Evolutionary conservation across 106 monocot genomes (phyloP), one percentile per base, ranked within the genome.

Genomic region (Apostasia shenzhenica): DNA sequence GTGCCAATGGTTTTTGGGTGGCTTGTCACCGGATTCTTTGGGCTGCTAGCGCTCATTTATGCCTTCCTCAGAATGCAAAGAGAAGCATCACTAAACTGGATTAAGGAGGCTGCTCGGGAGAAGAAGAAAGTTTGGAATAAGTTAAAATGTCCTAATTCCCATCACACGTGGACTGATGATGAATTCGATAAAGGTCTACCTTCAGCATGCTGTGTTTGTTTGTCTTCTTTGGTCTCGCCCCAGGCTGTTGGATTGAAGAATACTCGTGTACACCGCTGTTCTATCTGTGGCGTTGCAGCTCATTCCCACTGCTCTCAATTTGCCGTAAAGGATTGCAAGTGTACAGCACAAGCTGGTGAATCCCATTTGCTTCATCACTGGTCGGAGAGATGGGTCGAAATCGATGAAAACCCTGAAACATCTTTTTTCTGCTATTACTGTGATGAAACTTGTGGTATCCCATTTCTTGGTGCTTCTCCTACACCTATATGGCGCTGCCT

Each of bases 361-460:
- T 38, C 76, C 10, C 67, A 80, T 1, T 73, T 94, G 72, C 78
- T 94, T 45, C 94, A 94, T 45, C 94, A 90, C 70, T 94, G 94
- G 94, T 87, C 94, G 4, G 94, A 84, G 67, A 80, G 85, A 88
- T 87, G 86, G 87, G 76, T 79, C 59, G 89, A 90, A 49, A 57
- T 70, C 57, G 85, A 82, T 81, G 90, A 82, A 57, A 87, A 81
- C 48, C 54, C 78, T 44, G 94, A 94, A 54, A 62, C 72, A 2
- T 82, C 80, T 55, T 90, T 83, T n/a, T 88, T 83, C 66, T 94
- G 94, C 52, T 77, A 67, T 64, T 85, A 88, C 47, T 94, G 94
- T 76, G 87, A 94, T 77, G 94, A 91, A 68, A 80, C 78, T 54
- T 94, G 85, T 76, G 85, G 87, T 11, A 72, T 88, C 12, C 87